These are phyloP conservation scores for Xerocomellus chrysenteron DNA, from an alignment of 768 basidiomycete species.

Conservation along the genomic window DNA sequence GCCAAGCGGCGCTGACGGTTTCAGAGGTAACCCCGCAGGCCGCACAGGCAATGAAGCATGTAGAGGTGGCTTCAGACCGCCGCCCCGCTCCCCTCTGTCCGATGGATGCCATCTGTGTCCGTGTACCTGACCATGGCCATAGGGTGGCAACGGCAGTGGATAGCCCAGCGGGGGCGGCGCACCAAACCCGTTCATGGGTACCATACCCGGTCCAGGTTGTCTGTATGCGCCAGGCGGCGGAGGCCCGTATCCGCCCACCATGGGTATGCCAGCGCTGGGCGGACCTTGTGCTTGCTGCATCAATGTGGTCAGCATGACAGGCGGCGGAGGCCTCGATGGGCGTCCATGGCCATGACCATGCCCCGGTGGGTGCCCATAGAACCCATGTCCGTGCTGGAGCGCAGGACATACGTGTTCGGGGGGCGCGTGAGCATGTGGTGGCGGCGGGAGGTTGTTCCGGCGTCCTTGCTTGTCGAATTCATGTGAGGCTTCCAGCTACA, in stretches of 20 bases:
- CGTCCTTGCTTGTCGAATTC: conserved; percentile 78
- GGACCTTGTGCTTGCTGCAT: conserved; percentile 27
- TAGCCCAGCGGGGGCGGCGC: conserved; percentile 14
- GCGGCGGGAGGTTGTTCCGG: conserved; percentile 38
- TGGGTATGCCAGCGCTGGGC: conserved; percentile 4
- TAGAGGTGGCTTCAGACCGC: conserved; percentile 1
- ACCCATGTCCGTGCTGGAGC: conserved; percentile 28
- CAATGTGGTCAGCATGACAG: conserved; percentile 30
- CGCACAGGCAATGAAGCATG: conserved; percentile 23
- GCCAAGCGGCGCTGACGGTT: conserved; percentile 16
- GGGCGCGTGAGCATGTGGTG: conserved; percentile 24
- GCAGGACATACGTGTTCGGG: conserved; percentile 37
- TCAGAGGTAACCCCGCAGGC: conserved; percentile 21
- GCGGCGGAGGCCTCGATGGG: conserved; percentile 31
- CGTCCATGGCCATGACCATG: conserved; percentile 27
- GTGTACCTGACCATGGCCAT: conserved; percentile 9
- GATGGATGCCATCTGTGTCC: conserved; percentile 10
- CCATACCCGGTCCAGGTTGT: conserved; percentile 8
- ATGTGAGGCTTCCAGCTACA: conserved; percentile 83
- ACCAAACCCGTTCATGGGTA: conserved; percentile 17
- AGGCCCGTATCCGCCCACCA: conserved; percentile 13
- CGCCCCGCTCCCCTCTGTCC: conserved; percentile 17
- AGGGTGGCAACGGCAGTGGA: conserved; percentile 18
- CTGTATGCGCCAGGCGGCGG: conserved; percentile 16
- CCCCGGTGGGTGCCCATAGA: conserved; percentile 32